Base-by-base conservation (phyloP, 768 basidiomycete species). In the Myochromella boudieri region DNA sequence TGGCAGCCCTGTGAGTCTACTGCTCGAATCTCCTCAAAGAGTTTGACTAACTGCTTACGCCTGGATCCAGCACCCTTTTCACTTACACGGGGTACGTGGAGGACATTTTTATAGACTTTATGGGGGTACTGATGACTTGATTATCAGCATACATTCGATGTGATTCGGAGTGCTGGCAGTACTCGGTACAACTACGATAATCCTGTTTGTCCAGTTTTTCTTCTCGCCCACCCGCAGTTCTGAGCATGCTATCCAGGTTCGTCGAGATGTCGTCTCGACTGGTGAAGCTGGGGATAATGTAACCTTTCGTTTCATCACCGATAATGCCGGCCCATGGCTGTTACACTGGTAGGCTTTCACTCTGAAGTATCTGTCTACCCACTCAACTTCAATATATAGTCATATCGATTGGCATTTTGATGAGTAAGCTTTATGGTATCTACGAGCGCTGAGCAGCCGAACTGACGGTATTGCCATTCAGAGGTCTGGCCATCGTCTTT, bases 341-440 rank as follows among this genome's bases (percentile, higher is more conserved):
- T 48, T 78, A 22, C 77, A 78, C 52, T 79, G 77, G 70, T 71
- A 17, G 11, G 66, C 48, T 6, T n/a, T 22, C 32, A 37, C 10
- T 11, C 21, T 4, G 25, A 15, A 34, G 14, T 32, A 27, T 15
- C 3, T 22, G 18, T 18, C 42, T 11, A 28, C 28, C 38, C 9
- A 20, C 48, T 20, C 29, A 8, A 46, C 42, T 28, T n/a, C 29
- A 17, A 26, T 26, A 27, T 34, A 6, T 32, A 75, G 75, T 48
- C 77, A 80, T 52, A 80, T 80, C 44, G 76, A 80, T 44, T 79
- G 74, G 68, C 79, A 81, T 62, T 57, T 78, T 7, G 60, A 71
- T 9, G 54, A 58, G 69, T 71, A 43, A 42, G 66, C 56, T 2
- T 4, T 27, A 40, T 5, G 14, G 21, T 28, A 2, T 33, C 3